A percentile compares a stretch with the other conserved stretches of the same genome.
phyloP scores from a whole-genome alignment of 2,329 filamentous ascomycete genomes.

The Fusarium nelsonii region DNA sequence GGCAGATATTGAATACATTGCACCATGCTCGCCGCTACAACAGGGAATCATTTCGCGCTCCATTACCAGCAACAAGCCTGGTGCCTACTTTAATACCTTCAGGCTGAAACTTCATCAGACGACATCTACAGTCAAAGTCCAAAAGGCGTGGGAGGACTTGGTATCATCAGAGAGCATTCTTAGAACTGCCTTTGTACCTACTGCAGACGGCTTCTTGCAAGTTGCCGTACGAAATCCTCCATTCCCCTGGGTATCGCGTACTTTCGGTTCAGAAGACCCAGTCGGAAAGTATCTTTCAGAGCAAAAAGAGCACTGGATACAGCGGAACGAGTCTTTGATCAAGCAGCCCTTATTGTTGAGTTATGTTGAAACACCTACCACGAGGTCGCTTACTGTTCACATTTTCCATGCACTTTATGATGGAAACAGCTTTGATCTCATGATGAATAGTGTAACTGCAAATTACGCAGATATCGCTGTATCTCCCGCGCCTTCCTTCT shows the following conservation, averaged over 20 bases:
- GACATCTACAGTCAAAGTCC: constrained; percentile 63
- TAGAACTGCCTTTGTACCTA: constrained; percentile 78
- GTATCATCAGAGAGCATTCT: constrained; percentile 71
- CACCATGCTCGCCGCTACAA: constrained; percentile 87
- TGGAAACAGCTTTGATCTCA: constrained; percentile 78
- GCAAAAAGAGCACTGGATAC: constrained; percentile 65
- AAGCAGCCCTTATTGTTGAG: constrained; percentile 42
- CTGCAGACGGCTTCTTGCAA: constrained; percentile 82
- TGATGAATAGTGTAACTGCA: constrained; percentile 69
- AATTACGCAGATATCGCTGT: constrained; percentile 39
- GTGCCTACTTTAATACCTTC: constrained; percentile 84
- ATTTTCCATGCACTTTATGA: constrained; percentile 93
- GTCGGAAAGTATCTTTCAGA: constrained; percentile 52
- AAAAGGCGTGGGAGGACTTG: constrained; percentile 68
- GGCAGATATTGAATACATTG: constrained; percentile 75
- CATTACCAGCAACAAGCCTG: constrained; percentile 63
- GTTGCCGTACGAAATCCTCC: constrained; percentile 65
- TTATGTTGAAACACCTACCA: constrained; percentile 61
- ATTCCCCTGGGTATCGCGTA: constrained; percentile 60
- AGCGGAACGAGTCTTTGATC: constrained; percentile 57
- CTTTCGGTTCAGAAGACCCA: constrained; percentile 45
- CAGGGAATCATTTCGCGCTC: constrained; percentile 85
- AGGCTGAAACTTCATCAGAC: constrained; percentile 64
- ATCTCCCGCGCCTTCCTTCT: constrained; percentile 66
- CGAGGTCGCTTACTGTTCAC: constrained; percentile 67